Evolutionary conservation across 352 stramenopile species (phyloP).

Genomic region (Phytopythium kandeliae): DNA sequence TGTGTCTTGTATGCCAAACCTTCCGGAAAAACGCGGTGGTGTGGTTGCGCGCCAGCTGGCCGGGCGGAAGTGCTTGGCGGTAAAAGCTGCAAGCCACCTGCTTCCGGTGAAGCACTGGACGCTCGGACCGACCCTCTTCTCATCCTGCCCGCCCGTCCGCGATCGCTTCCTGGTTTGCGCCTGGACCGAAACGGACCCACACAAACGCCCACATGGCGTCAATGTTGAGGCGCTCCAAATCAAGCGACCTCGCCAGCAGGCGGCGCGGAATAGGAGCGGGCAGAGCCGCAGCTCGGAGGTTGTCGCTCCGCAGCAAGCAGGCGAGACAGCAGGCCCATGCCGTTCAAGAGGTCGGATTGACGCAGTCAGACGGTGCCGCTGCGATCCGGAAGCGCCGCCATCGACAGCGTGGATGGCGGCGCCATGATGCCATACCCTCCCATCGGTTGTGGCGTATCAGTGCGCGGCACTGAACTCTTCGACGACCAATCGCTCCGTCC

Average conservation of each 20-base stretch:
- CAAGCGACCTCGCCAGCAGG: not conserved
- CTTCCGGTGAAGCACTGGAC: not conserved
- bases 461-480: no score
- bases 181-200: not conserved
- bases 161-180: not conserved
- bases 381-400: not conserved
- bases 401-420: not conserved
- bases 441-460: not conserved
- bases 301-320: not conserved
- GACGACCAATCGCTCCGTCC: no score
- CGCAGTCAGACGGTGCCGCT: not conserved
- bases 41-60: slow-evolving; percentile 5
- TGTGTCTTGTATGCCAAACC: not conserved
- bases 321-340: not conserved
- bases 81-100: slow-evolving; percentile 5
- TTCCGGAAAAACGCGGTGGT: not conserved
- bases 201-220: not conserved
- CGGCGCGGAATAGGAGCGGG: not conserved
- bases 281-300: not conserved
- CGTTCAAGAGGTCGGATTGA: not conserved
- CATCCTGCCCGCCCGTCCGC: no score
- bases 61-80: slow-evolving; percentile 1
- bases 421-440: not conserved
- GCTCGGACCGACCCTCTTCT: not conserved
- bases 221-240: no score